phyloP scores from a whole-genome alignment of 768 basidiomycete species.

The Panaeolus cyanescens region DNA sequence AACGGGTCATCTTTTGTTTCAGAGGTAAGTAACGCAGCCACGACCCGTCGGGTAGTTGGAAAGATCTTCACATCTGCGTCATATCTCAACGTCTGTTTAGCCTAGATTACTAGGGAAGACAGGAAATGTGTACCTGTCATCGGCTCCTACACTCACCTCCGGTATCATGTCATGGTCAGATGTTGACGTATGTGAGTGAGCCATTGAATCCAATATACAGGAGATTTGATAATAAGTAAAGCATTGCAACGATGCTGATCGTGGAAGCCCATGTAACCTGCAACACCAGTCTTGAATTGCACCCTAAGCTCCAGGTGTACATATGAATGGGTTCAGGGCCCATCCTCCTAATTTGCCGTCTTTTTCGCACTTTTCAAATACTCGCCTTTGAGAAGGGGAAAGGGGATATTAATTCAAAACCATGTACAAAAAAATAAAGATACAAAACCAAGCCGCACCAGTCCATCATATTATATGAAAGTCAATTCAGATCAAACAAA shows the following conservation, averaged over 20 bases:
- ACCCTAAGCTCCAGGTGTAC: not conserved
- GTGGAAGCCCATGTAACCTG: not conserved
- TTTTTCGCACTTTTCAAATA: not conserved
- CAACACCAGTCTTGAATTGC: not conserved
- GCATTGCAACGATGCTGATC: not conserved
- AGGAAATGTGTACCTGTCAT: not conserved
- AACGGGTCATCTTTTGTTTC: constrained; percentile 56
- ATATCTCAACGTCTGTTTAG: constrained; percentile 51
- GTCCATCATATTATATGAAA: not conserved
- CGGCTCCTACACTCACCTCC: not conserved
- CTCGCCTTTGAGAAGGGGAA: constrained; percentile 59
- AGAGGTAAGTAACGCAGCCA: not conserved
- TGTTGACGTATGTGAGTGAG: constrained; percentile 57
- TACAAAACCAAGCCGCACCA: not conserved
- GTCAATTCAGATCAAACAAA: not conserved
- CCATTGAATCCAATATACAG: constrained; percentile 40
- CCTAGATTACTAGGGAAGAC: constrained; percentile 63
- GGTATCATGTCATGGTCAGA: not conserved
- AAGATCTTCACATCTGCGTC: not conserved
- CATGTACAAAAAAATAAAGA: not conserved
- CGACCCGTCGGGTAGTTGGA: not conserved
- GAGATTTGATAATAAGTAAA: not conserved
- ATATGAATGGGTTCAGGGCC: not conserved
- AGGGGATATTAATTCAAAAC: constrained; percentile 20
- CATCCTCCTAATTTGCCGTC: not conserved